Conservation (phyloP, 2,329 filamentous ascomycete species). For the Ascocoryne sarcoides region DNA sequence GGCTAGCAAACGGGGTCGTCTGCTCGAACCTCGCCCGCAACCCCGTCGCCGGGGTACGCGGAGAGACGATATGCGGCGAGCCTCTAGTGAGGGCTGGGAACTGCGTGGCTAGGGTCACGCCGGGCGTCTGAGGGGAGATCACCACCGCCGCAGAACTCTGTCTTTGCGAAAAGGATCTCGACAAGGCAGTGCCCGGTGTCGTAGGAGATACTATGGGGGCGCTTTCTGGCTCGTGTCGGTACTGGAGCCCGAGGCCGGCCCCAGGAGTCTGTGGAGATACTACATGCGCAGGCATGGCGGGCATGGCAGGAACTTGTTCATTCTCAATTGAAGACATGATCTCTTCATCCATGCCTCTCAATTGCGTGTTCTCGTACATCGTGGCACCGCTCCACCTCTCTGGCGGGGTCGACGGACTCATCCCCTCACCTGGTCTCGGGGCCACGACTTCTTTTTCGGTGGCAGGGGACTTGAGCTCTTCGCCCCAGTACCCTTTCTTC, state of each 20-base stretch:
- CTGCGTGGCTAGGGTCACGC: no score
- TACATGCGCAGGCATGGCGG: neutral
- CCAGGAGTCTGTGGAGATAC: neutral
- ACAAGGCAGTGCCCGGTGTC: neutral
- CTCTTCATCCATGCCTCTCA: neutral
- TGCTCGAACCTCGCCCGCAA: no score
- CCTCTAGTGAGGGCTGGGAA: no score
- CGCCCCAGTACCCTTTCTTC: neutral
- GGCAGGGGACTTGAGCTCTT: neutral
- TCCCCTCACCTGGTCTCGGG: neutral
- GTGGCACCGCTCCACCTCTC: neutral
- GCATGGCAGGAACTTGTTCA: neutral
- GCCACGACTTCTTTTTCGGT: neutral
- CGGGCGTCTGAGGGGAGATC: no score
- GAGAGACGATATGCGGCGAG: no score
- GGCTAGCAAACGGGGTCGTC: no score
- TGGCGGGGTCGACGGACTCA: neutral
- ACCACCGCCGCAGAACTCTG: no score
- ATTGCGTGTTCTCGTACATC: neutral
- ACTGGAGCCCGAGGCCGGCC: neutral
- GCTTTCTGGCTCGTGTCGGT: neutral
- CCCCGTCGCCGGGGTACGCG: no score
- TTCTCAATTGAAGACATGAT: neutral
- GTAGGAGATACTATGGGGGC: neutral
- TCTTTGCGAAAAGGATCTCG: no score